Evolutionary conservation across 2,329 filamentous ascomycete species (phyloP).

Genomic region (Fonsecaea pugnacius): DNA sequence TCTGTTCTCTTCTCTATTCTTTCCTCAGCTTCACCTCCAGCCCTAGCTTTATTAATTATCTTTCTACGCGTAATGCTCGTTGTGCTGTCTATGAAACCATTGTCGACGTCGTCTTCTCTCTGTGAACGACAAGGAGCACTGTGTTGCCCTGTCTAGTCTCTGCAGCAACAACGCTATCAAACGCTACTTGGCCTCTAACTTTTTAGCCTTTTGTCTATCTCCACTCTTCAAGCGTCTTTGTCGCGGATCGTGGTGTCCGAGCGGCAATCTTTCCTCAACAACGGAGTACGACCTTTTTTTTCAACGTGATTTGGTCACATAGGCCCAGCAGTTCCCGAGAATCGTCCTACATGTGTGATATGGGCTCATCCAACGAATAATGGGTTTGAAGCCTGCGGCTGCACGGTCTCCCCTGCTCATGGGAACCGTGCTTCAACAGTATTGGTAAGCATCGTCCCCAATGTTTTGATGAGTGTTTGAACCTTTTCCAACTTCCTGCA

Average conservation of each 20-base stretch:
- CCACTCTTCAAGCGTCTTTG: not conserved
- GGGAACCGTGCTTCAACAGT: constrained; percentile 2
- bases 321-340: not conserved
- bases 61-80: not conserved
- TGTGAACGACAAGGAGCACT: not conserved
- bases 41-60: not conserved
- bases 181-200: not conserved
- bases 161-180: not conserved
- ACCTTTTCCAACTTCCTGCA: constrained; percentile 18
- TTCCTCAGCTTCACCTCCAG: not conserved
- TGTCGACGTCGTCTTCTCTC: not conserved
- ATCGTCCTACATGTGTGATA: not conserved
- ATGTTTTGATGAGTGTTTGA: not conserved
- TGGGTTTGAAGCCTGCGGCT: not conserved
- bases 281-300: not conserved
- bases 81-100: not conserved
- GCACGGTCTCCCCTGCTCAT: not conserved
- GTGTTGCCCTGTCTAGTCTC: not conserved
- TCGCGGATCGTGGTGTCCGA: not conserved
- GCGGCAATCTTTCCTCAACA: not conserved
- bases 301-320: not conserved
- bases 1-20: not conserved
- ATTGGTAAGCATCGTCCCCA: constrained; percentile 2
- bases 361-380: not conserved
- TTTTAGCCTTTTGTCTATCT: not conserved